Evolutionary conservation across 1,284 basidiomycete genomes (phyloP).

Genomic region (Cystobasidium pallidum): DNA sequence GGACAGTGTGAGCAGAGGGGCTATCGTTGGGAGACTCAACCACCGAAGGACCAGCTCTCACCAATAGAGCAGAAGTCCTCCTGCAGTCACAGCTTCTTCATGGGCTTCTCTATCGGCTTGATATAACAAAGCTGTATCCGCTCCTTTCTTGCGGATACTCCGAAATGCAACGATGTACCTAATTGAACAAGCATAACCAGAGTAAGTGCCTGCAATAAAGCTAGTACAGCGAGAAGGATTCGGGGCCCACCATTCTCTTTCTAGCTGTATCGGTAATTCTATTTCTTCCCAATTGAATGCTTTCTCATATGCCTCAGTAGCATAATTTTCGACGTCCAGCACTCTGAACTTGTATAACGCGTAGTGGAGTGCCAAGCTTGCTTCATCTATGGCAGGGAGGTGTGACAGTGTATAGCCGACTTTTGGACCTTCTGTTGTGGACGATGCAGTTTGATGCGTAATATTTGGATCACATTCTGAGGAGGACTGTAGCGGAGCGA

Average conservation of each 20-base stretch:
- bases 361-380: constrained; percentile 79
- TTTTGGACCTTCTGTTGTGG: neutral
- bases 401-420: constrained; percentile 69
- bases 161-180: constrained; percentile 87
- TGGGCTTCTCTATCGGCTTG: constrained; percentile 82
- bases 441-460: neutral
- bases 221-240: too few relatives aligned
- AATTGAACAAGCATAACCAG: neutral
- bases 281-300: constrained; percentile 88
- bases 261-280: constrained; percentile 66
- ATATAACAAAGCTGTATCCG: constrained; percentile 62
- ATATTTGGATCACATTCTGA: neutral
- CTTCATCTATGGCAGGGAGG: constrained; percentile 78
- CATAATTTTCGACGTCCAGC: constrained; percentile 64
- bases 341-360: constrained; percentile 78
- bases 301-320: constrained; percentile 65
- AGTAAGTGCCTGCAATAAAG: too few relatives aligned
- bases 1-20: neutral
- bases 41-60: neutral
- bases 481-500: constrained; percentile 48
- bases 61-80: constrained; percentile 49
- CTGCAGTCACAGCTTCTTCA: constrained; percentile 72
- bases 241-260: constrained; percentile 54
- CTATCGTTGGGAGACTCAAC: neutral
- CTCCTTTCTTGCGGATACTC: constrained; percentile 68